Base-by-base conservation (phyloP, 345 rosid species). In the Durio zibethinus region DNA sequence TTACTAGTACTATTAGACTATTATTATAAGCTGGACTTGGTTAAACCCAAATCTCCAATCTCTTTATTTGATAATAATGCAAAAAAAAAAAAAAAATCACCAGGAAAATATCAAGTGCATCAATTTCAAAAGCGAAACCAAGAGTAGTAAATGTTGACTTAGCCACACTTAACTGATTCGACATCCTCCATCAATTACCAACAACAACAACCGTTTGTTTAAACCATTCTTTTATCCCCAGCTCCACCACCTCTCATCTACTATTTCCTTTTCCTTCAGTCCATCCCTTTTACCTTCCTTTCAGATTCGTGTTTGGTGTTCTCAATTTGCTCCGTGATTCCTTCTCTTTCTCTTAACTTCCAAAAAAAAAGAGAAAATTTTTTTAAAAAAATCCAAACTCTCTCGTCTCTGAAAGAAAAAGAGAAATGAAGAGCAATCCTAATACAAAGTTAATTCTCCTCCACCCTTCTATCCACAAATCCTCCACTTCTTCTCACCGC, bases 391-490 rank as follows among this genome's bases (percentile, higher is more conserved):
- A 0, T 27, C 74, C 4, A 23, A 23, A 36, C 21, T 29, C 59
- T 52, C 16, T 68, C 18, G n/a, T n/a, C 23, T 29, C 62, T 6
- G 12, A 48, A 25, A 2, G 27, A n/a, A 21, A 69, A 23, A 21
- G 4, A 76, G 82, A 86, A 73, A 90, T 89, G 91, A 88, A 92
- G 85, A 79, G 42, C 88, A 85, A 76, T 84, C 63, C 87, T 23
- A 88, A 83, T 80, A 81, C 99, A 57, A 93, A 93, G 80, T 81
- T 93, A 35, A 94, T 93, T 42, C 85, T 94, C 72, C 89, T 92
- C 81, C 97, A 91, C 86, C 85, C 91, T 27, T 85, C 97, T 0
- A 56, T 90, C 80, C 87, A 91, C 77, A 93, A 91, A 68, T 75
- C 87, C 52, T 18, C 83, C 52, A 14, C 80, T 29, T 57, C 88